phyloP scores from a whole-genome alignment of 176 grass and related monocot genomes.

The Oryza brachyantha region DNA sequence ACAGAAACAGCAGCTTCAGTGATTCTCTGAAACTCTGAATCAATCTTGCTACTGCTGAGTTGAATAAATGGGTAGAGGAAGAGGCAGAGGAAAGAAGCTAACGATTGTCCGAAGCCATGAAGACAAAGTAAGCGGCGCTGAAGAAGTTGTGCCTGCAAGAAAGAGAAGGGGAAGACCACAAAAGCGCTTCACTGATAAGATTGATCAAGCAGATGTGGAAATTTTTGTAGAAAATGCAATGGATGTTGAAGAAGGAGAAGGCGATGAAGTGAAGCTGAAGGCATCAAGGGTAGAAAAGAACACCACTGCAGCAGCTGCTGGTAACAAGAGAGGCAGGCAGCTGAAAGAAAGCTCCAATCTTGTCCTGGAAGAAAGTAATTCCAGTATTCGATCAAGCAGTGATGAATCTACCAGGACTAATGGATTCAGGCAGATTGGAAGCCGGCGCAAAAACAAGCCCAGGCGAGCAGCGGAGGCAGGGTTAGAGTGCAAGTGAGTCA shows the following conservation, averaged over 20 bases:
- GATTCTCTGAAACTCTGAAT: no score
- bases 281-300: slow-evolving; percentile 38
- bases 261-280: slow-evolving; percentile 36
- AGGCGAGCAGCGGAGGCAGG: slow-evolving; percentile 66
- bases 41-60: slow-evolving; percentile 1
- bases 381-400: slow-evolving; percentile 39
- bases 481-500: slow-evolving; percentile 60
- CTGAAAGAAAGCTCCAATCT: slow-evolving; percentile 48
- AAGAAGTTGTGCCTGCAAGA: slow-evolving; percentile 54
- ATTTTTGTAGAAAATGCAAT: slow-evolving; percentile 43
- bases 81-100: slow-evolving; percentile 65
- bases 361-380: slow-evolving; percentile 39
- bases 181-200: slow-evolving; percentile 47
- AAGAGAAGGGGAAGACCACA: slow-evolving; percentile 80
- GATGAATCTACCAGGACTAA: slow-evolving; percentile 50
- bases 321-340: slow-evolving; percentile 55
- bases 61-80: slow-evolving; percentile 72
- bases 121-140: slow-evolving; percentile 57
- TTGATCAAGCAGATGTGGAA: slow-evolving; percentile 42
- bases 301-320: slow-evolving; percentile 18
- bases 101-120: slow-evolving; percentile 52
- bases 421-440: slow-evolving; percentile 65
- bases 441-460: slow-evolving; percentile 69
- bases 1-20: neutral
- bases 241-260: slow-evolving; percentile 40